phyloP scores from a whole-genome alignment of 208 protist genomes.

The Leishmania gerbilli region DNA sequence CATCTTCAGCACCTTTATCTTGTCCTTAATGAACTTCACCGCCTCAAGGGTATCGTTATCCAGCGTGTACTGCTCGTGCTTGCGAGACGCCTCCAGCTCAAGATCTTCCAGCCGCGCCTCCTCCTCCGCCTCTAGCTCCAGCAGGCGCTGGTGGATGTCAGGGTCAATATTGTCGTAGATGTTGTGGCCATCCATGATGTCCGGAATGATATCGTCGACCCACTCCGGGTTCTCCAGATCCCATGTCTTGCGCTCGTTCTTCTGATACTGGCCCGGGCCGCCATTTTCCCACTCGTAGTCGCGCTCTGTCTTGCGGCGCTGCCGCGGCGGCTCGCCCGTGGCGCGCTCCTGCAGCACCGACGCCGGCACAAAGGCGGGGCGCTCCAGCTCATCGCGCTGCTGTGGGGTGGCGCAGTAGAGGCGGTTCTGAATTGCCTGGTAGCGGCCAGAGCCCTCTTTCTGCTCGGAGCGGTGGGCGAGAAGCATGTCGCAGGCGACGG shows the following conservation, averaged over 20 bases:
- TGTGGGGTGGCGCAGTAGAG: constrained; percentile 91
- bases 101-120: constrained; percentile 90
- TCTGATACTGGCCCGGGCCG: constrained; percentile 92
- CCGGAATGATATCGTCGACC: constrained; percentile 98
- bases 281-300: constrained; percentile 93
- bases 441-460: constrained; percentile 93
- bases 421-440: constrained; percentile 92
- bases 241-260: constrained; percentile 90
- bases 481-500: constrained; percentile 95
- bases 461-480: constrained; percentile 94
- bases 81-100: constrained; percentile 93
- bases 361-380: constrained; percentile 77
- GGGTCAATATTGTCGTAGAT: constrained; percentile 99
- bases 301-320: constrained; percentile 87
- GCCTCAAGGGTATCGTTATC: constrained; percentile 75
- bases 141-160: constrained; percentile 96
- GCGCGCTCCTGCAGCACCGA: constrained; percentile 62
- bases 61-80: constrained; percentile 56
- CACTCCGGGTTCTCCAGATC: constrained; percentile 95
- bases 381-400: constrained; percentile 88
- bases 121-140: constrained; percentile 95
- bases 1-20: constrained; percentile 90
- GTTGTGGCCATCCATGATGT: constrained; percentile 99
- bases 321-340: constrained; percentile 32
- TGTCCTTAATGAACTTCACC: constrained; percentile 90